A percentile compares a stretch with the other conserved stretches of the same genome.
These are phyloP conservation scores for Geranium brycei DNA, from an alignment of 345 rosid species.

Conservation along the genomic window DNA sequence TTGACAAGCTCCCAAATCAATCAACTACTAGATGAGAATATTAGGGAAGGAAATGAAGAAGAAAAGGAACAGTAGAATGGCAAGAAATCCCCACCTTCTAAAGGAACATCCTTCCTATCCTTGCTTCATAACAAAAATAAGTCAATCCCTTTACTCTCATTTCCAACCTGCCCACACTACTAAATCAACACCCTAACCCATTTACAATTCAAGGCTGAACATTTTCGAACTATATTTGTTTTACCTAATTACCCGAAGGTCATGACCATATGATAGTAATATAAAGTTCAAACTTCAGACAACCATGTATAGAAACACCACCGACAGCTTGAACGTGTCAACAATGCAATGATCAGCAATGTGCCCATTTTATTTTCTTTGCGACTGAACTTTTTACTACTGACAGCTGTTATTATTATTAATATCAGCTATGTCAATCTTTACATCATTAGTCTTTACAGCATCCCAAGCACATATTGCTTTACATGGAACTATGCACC, in stretches of 20 bases:
- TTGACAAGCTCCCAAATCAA: not conserved
- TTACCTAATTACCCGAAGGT: not conserved
- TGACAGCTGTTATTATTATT: too few species aligned
- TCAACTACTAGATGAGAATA: not conserved
- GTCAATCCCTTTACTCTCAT: not conserved
- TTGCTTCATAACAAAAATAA: not conserved
- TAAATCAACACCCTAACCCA: not conserved
- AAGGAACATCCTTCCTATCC: not conserved
- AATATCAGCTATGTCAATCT: not conserved
- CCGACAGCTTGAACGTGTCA: not conserved
- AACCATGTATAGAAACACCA: not conserved
- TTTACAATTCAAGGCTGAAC: not conserved
- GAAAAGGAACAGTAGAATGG: not conserved
- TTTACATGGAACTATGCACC: not conserved
- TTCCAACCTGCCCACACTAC: not conserved
- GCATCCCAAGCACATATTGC: not conserved
- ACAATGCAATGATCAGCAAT: not conserved
- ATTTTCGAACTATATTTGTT: not conserved
- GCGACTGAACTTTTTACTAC: not conserved
- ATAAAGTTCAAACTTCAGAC: not conserved
- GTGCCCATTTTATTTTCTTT: not conserved
- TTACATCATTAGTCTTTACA: not conserved
- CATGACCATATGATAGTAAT: not conserved
- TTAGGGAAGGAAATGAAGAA: not conserved
- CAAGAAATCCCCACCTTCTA: not conserved